Conservation (phyloP, 257 asterid genomes). For the Solanum sparsipilum region DNA sequence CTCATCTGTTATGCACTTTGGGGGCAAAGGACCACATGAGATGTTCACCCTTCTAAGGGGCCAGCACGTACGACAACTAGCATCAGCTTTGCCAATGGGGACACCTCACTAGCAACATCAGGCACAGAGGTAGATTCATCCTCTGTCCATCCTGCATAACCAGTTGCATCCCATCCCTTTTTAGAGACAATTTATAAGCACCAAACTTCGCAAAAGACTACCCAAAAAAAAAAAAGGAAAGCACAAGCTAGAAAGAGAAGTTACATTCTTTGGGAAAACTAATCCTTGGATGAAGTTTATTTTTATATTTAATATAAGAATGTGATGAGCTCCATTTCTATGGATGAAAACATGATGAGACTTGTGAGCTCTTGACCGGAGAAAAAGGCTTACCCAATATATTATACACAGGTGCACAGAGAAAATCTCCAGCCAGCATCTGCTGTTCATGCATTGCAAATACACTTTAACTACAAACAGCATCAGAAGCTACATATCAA, state of each 20-base stretch:
- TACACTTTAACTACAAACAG: slow-evolving; percentile 1
- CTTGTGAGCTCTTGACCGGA: neutral
- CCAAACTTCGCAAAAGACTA: neutral
- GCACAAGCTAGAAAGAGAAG: neutral
- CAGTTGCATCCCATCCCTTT: neutral
- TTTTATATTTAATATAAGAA: neutral
- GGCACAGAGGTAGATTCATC: neutral
- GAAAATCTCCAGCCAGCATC: neutral
- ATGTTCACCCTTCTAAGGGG: neutral
- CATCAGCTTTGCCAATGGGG: neutral
- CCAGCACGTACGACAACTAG: neutral
- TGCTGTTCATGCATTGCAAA: neutral
- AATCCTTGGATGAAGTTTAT: neutral
- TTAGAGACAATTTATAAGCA: neutral
- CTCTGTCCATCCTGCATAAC: neutral
- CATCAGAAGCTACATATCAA: slow-evolving; percentile 10
- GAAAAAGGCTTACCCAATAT: neutral
- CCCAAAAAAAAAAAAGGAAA: neutral
- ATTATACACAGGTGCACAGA: neutral
- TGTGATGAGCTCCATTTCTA: neutral
- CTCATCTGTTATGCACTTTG: neutral
- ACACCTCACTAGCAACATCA: neutral
- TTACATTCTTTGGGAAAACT: neutral
- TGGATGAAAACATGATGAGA: neutral
- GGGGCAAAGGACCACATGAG: neutral